These are phyloP conservation scores for Botryotinia calthae DNA, from an alignment of 2,329 filamentous ascomycete species.

Conservation along the genomic window DNA sequence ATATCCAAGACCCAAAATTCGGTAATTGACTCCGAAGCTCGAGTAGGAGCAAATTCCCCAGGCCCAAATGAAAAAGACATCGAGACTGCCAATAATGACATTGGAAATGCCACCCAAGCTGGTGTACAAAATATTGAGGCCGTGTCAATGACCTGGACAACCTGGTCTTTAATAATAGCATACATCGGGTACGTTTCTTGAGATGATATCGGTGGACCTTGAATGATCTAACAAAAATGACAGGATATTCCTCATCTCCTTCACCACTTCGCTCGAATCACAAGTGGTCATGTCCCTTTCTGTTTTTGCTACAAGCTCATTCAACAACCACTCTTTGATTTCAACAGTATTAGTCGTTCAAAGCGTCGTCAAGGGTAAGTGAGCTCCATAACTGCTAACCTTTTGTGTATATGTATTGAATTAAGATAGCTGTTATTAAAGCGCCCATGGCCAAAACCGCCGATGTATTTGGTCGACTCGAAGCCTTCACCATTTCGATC, in stretches of 20 bases:
- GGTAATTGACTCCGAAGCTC: not conserved
- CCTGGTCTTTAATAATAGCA: conserved; percentile 29
- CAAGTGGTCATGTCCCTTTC: conserved; percentile 42
- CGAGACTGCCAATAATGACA: not conserved
- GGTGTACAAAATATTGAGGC: conserved; percentile 32
- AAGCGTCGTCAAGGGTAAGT: conserved; percentile 15
- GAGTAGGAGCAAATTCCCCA: not conserved
- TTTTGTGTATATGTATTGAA: conserved; percentile 42
- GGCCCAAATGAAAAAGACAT: not conserved
- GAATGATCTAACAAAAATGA: conserved; percentile 41
- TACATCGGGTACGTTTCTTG: conserved; percentile 25
- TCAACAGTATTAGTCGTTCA: conserved; percentile 25
- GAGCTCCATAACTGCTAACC: conserved; percentile 32
- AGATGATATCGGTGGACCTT: not conserved
- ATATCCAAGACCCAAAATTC: not conserved
- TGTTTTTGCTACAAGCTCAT: conserved; percentile 46
- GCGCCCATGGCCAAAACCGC: conserved; percentile 53
- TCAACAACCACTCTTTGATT: conserved; percentile 50
- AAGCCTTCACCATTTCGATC: conserved; percentile 46
- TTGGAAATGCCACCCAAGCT: conserved; percentile 13
- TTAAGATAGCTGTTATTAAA: conserved; percentile 52
- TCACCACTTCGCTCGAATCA: conserved; percentile 18
- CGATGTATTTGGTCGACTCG: conserved; percentile 49
- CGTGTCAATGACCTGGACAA: conserved; percentile 30
- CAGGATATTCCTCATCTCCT: conserved; percentile 43